Conservation (phyloP, 2,329 filamentous ascomycete genomes). For the Alternaria infectoria region DNA sequence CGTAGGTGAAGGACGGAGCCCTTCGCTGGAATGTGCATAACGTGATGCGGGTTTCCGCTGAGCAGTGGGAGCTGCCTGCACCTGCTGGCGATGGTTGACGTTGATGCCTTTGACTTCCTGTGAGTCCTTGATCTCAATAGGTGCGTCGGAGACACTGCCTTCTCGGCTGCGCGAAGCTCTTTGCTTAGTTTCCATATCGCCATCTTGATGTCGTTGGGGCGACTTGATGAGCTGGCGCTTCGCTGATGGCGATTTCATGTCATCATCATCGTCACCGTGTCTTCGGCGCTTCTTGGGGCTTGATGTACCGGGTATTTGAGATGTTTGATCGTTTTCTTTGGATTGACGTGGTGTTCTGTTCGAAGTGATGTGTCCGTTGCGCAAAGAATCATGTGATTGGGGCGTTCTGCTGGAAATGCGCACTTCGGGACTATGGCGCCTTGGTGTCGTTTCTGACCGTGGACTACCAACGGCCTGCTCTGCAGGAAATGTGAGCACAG, state of each 20-base stretch:
- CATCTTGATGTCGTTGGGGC: background rate
- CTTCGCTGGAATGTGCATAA: background rate
- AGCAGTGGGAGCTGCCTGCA: background rate
- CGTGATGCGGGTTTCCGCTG: background rate
- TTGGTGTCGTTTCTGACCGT: background rate
- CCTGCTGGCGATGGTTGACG: background rate
- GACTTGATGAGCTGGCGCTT: slow-evolving; percentile 1
- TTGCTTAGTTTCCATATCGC: background rate
- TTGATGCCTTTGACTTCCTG: slow-evolving; percentile 19
- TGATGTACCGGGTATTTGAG: background rate
- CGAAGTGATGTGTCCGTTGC: background rate
- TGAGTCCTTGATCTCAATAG: slow-evolving; percentile 37
- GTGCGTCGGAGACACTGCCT: slow-evolving; percentile 22
- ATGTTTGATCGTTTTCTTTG: background rate
- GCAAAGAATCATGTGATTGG: background rate
- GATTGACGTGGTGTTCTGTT: background rate
- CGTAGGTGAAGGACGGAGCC: background rate
- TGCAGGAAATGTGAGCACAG: background rate
- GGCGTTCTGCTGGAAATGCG: slow-evolving; percentile 5
- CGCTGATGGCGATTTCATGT: background rate
- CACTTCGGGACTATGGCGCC: slow-evolving; percentile 12
- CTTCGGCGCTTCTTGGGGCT: slow-evolving; percentile 10
- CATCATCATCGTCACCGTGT: background rate
- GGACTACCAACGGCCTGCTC: background rate
- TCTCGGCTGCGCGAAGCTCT: background rate